phyloP scores from a whole-genome alignment of 192 early-diverging fungal species.

The Geosiphon pyriformis region DNA sequence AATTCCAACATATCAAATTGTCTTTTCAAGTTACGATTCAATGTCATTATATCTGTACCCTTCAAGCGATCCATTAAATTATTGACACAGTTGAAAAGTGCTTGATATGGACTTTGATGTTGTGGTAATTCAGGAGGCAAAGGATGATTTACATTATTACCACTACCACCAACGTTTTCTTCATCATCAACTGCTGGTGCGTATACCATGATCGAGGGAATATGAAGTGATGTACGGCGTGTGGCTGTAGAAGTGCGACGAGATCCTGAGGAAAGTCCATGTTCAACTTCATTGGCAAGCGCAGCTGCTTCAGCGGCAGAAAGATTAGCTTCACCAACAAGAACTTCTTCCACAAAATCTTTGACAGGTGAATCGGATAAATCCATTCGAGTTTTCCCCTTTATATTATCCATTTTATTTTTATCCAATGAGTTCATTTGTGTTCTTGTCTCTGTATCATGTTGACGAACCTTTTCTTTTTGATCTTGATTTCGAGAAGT shows the following conservation, averaged over 20 bases:
- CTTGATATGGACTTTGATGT: conserved; percentile 40
- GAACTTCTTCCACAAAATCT: conserved; percentile 22
- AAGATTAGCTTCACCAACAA: conserved; percentile 20
- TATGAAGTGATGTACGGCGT: background rate
- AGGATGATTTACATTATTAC: background rate
- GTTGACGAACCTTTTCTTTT: background rate
- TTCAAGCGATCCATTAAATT: conserved; percentile 41
- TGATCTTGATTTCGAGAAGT: background rate
- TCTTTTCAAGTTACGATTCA: conserved; percentile 45
- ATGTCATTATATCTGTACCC: conserved; percentile 46
- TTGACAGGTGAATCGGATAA: conserved; percentile 13
- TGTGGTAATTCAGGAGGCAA: background rate
- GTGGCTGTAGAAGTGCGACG: background rate
- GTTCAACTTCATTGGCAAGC: conserved; percentile 19
- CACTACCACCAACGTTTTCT: background rate
- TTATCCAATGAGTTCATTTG: background rate
- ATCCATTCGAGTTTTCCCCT: conserved; percentile 13
- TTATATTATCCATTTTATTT: background rate
- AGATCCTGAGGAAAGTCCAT: conserved; percentile 16
- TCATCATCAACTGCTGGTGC: background rate
- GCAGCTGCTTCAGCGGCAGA: conserved; percentile 21
- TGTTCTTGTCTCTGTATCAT: background rate
- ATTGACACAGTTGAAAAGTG: conserved; percentile 33
- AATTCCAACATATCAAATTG: conserved; percentile 55
- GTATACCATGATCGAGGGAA: background rate